phyloP scores from a whole-genome alignment of 2,329 filamentous ascomycete genomes.

The Falciphora oryzae region DNA sequence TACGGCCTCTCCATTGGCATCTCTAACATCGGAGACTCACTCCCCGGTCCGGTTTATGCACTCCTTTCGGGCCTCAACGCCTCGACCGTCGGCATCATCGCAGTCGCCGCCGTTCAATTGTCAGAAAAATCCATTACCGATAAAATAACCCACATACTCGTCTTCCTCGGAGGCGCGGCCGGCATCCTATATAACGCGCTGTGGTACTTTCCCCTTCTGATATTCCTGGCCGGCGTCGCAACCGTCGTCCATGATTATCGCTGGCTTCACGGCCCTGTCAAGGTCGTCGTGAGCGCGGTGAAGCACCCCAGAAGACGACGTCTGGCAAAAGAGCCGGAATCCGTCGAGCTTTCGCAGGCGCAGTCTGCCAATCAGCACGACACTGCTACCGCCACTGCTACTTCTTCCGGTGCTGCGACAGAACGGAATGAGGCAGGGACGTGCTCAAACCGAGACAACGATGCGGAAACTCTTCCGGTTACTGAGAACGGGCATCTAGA shows the following conservation, averaged over 20 bases:
- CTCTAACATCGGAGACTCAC: conserved; percentile 47
- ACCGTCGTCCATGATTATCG: conserved; percentile 52
- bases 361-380: too few species aligned
- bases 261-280: conserved; percentile 32
- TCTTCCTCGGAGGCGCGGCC: conserved; percentile 57
- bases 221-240: conserved; percentile 46
- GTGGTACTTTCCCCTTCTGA: conserved; percentile 69
- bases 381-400: too few species aligned
- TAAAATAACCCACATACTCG: conserved; percentile 53
- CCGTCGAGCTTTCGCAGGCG: too few species aligned
- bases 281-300: neutral
- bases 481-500: neutral
- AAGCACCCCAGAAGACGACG: too few species aligned
- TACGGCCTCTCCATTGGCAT: conserved; percentile 62
- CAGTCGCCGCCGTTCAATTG: conserved; percentile 62
- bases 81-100: conserved; percentile 65
- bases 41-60: conserved; percentile 61
- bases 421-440: too few species aligned
- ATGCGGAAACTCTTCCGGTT: too few species aligned
- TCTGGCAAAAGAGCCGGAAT: too few species aligned
- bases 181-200: conserved; percentile 65
- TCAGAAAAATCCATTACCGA: conserved; percentile 64
- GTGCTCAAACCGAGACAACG: too few species aligned
- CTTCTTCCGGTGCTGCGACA: too few species aligned
- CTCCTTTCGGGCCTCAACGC: conserved; percentile 67